Evolutionary conservation across 345 rosid species (phyloP).

Genomic region (Eucalyptus leucophloia): DNA sequence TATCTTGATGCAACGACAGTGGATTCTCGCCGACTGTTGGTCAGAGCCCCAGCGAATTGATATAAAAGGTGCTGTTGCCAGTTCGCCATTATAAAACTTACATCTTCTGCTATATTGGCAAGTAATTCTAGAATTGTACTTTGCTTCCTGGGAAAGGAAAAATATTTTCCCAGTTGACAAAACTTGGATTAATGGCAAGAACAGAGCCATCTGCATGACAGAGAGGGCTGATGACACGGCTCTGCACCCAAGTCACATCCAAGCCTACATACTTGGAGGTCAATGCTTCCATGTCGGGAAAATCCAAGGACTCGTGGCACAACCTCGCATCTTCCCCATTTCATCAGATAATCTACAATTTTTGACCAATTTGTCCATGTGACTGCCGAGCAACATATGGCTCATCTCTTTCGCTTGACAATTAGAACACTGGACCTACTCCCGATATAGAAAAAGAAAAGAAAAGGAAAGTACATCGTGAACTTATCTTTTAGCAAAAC

Average conservation of each 20-base stretch:
- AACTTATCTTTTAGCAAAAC: neutral
- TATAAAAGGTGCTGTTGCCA: neutral
- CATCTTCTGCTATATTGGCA: neutral
- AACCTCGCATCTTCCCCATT: neutral
- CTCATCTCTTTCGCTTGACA: neutral
- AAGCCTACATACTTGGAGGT: neutral
- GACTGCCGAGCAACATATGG: neutral
- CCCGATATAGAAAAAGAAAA: neutral
- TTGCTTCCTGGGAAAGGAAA: neutral
- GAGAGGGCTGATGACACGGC: neutral
- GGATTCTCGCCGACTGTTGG: neutral
- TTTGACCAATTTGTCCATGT: neutral
- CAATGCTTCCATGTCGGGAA: neutral
- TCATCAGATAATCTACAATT: neutral
- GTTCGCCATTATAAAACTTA: neutral
- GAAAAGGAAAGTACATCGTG: neutral
- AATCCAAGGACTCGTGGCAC: neutral
- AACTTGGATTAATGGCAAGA: neutral
- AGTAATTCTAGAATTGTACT: neutral
- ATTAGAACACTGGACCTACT: neutral
- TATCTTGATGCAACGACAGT: neutral
- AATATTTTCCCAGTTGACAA: neutral
- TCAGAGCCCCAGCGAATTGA: neutral
- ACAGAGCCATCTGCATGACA: neutral
- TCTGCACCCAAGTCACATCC: neutral